Evolutionary conservation across 2,329 filamentous ascomycete species (phyloP), one percentile per base, ranked within the genome.

Genomic region (Colletotrichum liaoningense): DNA sequence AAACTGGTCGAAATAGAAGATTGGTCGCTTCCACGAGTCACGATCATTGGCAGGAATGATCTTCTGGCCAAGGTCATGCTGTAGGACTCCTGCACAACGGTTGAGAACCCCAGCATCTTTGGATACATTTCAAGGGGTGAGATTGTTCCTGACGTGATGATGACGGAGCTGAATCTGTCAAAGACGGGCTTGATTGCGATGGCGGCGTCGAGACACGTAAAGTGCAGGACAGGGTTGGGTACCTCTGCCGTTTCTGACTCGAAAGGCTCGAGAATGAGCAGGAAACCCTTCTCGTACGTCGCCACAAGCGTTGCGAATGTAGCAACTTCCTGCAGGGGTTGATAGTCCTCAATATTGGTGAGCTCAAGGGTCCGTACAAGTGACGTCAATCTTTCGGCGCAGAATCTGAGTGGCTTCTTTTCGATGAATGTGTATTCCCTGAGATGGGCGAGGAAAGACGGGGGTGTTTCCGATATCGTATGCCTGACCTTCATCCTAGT

Each of bases 91-190:
- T 98, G 95, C 3, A 98, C 93, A 0, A 98, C 95, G 1, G 95
- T 95, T 11, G 89, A 89, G 84, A 99, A 99, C 66, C 95, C 93
- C 30, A 99, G 91, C 95, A 99, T 99, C 80, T 98, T 98, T 0
- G 97, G 97, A 79, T 99, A 99, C 93, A 99, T 99, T 81, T 99
- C 97, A 4, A 99, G 85, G 0, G 97, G 97, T 1, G 97, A 98
- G 74, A 99, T 95, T 1, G 97, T 99, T 75, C 97, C 97, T 0
- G 97, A 98, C 0, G 97, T 99, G 81, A 99, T 98, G 80, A 99
- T 97, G 76, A 99, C 97, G 1, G 97, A 98, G 82, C 94, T 95
- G 82, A 99, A 99, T 64, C 97, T 93, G 73, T 99, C 96, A 79
- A 99, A 98, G 5, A 99, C 96, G 0, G 97, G 97, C 75, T 97